A percentile compares a stretch with the other conserved stretches of the same genome.
Conservation (phyloP, 352 stramenopile genomes). For the Plasmopara halstedii region DNA sequence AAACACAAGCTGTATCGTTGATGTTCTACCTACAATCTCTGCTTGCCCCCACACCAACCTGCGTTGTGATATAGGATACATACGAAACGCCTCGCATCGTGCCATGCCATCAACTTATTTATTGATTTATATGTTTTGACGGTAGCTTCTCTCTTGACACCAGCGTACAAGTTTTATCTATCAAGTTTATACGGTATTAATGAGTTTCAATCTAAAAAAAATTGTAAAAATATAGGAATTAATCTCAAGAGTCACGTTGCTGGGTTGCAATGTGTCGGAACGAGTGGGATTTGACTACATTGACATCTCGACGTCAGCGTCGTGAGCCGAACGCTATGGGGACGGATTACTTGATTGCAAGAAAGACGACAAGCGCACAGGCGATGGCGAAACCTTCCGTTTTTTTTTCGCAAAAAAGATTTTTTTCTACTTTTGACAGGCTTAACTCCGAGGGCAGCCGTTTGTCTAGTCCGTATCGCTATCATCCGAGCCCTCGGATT, state of each 20-base stretch:
- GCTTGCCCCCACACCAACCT: no score
- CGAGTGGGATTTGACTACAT: neutral
- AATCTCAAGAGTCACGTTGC: no score
- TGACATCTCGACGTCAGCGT: neutral
- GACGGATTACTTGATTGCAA: conserved; percentile 45
- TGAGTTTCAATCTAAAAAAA: no score
- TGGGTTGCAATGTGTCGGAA: no score
- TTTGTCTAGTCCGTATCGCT: conserved; percentile 22
- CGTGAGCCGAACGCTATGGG: conserved; percentile 9
- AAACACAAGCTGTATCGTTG: conserved; percentile 74
- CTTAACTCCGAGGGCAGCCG: conserved; percentile 23
- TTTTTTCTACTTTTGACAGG: conserved; percentile 38
- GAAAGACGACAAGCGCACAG: conserved; percentile 87
- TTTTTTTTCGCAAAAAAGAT: conserved; percentile 26
- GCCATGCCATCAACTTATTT: conserved; percentile 41
- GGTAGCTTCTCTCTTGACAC: no score
- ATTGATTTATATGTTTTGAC: no score
- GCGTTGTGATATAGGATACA: conserved; percentile 38
- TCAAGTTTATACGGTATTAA: no score
- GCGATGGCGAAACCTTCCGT: conserved; percentile 42
- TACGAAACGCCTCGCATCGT: conserved; percentile 68
- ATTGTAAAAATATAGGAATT: neutral
- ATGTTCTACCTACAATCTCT: conserved; percentile 72
- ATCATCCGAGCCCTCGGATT: conserved; percentile 37
- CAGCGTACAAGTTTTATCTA: no score